These are phyloP conservation scores for Colletotrichum spinosum DNA, from an alignment of 2,329 filamentous ascomycete species.

Conservation along the genomic window DNA sequence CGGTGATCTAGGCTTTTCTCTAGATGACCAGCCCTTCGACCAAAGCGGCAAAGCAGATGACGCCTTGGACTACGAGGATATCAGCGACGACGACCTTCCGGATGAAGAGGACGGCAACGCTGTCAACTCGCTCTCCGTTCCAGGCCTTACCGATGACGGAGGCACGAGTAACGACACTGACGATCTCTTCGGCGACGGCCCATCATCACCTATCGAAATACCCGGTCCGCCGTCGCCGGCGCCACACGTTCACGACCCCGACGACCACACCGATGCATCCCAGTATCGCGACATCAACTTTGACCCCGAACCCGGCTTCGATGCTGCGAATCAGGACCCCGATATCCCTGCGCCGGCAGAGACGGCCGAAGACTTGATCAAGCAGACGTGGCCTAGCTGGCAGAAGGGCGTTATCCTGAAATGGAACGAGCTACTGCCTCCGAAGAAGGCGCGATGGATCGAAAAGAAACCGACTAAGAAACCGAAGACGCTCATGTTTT, in stretches of 20 bases:
- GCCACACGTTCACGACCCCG: conserved; percentile 55
- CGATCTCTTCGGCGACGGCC: conserved; percentile 76
- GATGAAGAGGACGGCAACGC: conserved; percentile 74
- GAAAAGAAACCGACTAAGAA: conserved; percentile 83
- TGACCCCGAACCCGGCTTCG: conserved; percentile 55
- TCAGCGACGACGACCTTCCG: conserved; percentile 90
- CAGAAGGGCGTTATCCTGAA: conserved; percentile 79
- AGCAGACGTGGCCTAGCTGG: conserved; percentile 85
- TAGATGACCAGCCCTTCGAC: conserved; percentile 65
- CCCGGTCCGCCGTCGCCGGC: conserved; percentile 58
- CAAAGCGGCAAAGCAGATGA: conserved; percentile 88
- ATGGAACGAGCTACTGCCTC: conserved; percentile 86
- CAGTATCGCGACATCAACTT: conserved; percentile 60
- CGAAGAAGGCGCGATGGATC: conserved; percentile 81
- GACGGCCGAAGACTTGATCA: conserved; percentile 79
- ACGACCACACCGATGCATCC: conserved; percentile 47
- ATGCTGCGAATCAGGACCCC: conserved; percentile 67
- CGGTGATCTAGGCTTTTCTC: conserved; percentile 51
- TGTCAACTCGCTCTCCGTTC: conserved; percentile 59
- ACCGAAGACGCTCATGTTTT: conserved; percentile 84
- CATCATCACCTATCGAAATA: conserved; percentile 60
- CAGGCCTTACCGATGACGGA: conserved; percentile 69
- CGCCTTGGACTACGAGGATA: conserved; percentile 90
- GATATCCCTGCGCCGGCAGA: conserved; percentile 77
- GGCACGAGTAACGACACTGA: conserved; percentile 71